Percentiles rank a stretch among this genome's conserved stretches.
Evolutionary conservation across 768 basidiomycete species (phyloP).

Genomic region (Russula dissimulans): DNA sequence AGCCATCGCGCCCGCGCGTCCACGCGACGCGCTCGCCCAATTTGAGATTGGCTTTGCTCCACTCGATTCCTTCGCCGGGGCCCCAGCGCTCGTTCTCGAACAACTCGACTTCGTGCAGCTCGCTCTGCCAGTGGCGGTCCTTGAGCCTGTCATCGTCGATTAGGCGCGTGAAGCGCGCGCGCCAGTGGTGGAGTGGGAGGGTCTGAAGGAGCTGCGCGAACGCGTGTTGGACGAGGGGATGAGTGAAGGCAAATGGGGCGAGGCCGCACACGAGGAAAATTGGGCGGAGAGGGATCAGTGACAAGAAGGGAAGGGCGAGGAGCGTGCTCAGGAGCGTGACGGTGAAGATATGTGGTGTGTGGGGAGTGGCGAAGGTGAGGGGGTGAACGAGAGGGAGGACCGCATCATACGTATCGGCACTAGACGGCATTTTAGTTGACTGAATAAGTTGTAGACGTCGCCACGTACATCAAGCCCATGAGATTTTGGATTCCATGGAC

Average conservation of each 20-base stretch:
- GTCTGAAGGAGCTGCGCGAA: constrained; percentile 27
- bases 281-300: constrained; percentile 31
- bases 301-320: constrained; percentile 32
- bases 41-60: constrained; percentile 33
- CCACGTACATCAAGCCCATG: constrained; percentile 72
- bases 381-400: constrained; percentile 43
- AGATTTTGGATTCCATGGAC: constrained; percentile 86
- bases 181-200: constrained; percentile 13
- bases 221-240: constrained; percentile 34
- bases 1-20: constrained; percentile 65
- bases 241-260: constrained; percentile 41
- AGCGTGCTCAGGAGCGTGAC: constrained; percentile 37
- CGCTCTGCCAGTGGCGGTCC: constrained; percentile 55
- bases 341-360: constrained; percentile 46
- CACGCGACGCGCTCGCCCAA: constrained; percentile 48
- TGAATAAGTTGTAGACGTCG: not conserved
- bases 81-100: constrained; percentile 73
- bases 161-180: constrained; percentile 26
- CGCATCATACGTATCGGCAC: constrained; percentile 53
- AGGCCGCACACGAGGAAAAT: constrained; percentile 46
- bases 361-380: constrained; percentile 42
- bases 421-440: constrained; percentile 22
- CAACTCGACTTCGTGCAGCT: constrained; percentile 60
- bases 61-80: constrained; percentile 23
- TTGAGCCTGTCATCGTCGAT: constrained; percentile 58